Conservation (phyloP, 169 alveolate genomes). For the Perkinsus marinus region DNA sequence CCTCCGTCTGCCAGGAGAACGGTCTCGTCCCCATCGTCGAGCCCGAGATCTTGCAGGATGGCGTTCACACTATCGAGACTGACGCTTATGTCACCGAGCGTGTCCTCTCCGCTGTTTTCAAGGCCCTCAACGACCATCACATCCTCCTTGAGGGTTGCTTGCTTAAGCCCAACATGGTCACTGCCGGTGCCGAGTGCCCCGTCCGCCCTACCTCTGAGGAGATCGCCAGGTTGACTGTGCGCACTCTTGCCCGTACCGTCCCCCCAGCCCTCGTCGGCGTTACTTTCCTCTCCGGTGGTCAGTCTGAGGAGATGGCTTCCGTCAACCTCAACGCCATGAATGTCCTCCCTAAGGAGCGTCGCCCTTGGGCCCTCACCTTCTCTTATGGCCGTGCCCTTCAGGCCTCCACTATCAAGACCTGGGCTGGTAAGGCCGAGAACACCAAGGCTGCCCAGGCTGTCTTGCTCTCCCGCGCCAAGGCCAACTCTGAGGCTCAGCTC, state of each 20-base stretch:
- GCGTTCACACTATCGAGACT: constrained; percentile 80
- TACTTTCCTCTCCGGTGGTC: constrained; percentile 89
- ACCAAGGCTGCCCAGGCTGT: constrained; percentile 76
- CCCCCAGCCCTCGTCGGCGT: constrained; percentile 89
- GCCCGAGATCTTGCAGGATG: constrained; percentile 90
- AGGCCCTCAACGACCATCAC: constrained; percentile 71
- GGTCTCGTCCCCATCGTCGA: constrained; percentile 92
- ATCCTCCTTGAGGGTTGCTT: constrained; percentile 84
- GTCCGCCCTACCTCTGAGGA: constrained; percentile 69
- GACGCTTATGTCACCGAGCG: constrained; percentile 80
- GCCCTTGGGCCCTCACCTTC: constrained; percentile 84
- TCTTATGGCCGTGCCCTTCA: constrained; percentile 93
- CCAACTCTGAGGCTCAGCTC: constrained; percentile 77
- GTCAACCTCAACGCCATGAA: constrained; percentile 78
- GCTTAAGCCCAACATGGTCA: constrained; percentile 90
- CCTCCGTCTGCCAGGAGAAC: constrained; percentile 84
- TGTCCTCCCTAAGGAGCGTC: constrained; percentile 50
- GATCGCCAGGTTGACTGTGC: constrained; percentile 76
- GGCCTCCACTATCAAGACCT: constrained; percentile 73
- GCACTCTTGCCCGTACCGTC: constrained; percentile 76
- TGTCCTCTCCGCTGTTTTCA: constrained; percentile 74
- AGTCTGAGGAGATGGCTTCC: constrained; percentile 86
- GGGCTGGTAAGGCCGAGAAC: constrained; percentile 83
- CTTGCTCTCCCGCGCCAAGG: constrained; percentile 73
- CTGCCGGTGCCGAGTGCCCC: constrained; percentile 77